phyloP scores from a whole-genome alignment of 2,329 filamentous ascomycete genomes.

The Alternaria ventricosa region DNA sequence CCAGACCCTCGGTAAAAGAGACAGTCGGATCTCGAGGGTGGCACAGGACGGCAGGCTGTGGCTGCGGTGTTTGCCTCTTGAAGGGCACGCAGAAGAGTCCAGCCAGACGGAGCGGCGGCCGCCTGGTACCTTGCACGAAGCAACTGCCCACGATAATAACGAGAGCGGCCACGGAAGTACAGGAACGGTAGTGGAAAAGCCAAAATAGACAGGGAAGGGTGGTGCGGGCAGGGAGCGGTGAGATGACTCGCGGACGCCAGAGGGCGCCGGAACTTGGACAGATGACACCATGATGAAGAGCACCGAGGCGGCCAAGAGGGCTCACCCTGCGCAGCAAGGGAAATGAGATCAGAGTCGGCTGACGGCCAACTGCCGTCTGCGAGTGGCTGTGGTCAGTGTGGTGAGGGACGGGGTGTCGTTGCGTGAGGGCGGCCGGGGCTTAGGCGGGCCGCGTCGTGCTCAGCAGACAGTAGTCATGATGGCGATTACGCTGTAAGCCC shows the following conservation, averaged over 20 bases:
- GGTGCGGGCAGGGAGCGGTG: conserved; percentile 38
- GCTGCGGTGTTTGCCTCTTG: conserved; percentile 39
- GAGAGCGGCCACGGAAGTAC: conserved; percentile 32
- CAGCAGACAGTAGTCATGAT: conserved; percentile 26
- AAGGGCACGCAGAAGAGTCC: conserved; percentile 29
- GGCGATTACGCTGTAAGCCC: conserved; percentile 16
- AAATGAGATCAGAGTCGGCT: conserved; percentile 33
- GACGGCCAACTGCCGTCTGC: conserved; percentile 26
- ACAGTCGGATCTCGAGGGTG: conserved; percentile 27
- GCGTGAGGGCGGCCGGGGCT: neutral
- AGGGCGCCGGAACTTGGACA: conserved; percentile 37
- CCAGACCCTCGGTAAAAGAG: conserved; percentile 28
- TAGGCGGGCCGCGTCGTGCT: conserved; percentile 10
- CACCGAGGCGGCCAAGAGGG: conserved; percentile 24
- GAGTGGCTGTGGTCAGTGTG: conserved; percentile 12
- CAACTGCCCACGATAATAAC: conserved; percentile 42
- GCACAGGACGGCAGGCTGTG: conserved; percentile 32
- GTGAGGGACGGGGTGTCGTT: conserved; percentile 2
- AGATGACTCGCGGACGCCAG: conserved; percentile 45
- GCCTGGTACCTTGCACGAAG: conserved; percentile 37
- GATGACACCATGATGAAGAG: conserved; percentile 41
- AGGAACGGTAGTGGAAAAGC: conserved; percentile 15
- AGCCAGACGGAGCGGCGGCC: conserved; percentile 29
- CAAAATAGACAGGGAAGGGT: conserved; percentile 32
- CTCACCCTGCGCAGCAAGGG: conserved; percentile 22